Evolutionary conservation across 2,329 filamentous ascomycete species (phyloP).

Genomic region (Verticillium zaregamsianum): DNA sequence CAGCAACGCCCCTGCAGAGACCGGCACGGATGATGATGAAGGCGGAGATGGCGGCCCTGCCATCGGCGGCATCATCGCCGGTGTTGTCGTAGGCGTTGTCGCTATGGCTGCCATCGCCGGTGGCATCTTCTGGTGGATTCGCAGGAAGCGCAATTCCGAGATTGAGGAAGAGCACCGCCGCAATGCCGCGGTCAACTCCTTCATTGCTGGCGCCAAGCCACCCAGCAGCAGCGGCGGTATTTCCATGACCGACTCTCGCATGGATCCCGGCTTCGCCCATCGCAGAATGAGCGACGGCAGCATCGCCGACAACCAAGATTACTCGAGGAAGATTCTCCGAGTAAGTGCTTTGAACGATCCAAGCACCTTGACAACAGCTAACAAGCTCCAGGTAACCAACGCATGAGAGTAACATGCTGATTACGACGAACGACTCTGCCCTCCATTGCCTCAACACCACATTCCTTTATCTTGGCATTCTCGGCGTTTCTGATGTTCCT

Average conservation of each 20-base stretch:
- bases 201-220: conserved; percentile 62
- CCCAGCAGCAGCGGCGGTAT: conserved; percentile 58
- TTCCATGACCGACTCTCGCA: conserved; percentile 76
- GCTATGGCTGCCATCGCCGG: conserved; percentile 62
- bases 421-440: conserved; percentile 31
- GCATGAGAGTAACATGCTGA: conserved; percentile 38
- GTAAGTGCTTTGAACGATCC: conserved; percentile 45
- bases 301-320: conserved; percentile 96
- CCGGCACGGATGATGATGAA: conserved; percentile 11
- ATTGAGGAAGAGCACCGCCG: conserved; percentile 82
- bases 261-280: conserved; percentile 82
- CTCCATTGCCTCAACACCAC: conserved; percentile 23
- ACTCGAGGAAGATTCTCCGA: conserved; percentile 92
- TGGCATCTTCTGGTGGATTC: conserved; percentile 69
- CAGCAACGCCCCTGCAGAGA: conserved; percentile 1
- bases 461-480: conserved; percentile 34
- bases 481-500: conserved; percentile 29
- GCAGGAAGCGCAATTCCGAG: conserved; percentile 69
- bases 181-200: conserved; percentile 74
- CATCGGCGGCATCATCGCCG: conserved; percentile 80
- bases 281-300: conserved; percentile 88
- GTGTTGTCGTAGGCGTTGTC: conserved; percentile 80
- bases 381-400: conserved; percentile 48
- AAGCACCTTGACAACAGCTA: conserved; percentile 6
- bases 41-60: conserved; percentile 45